phyloP scores from a whole-genome alignment of 495 filamentous ascomycete genomes.

The Hypoxylon rickii region DNA sequence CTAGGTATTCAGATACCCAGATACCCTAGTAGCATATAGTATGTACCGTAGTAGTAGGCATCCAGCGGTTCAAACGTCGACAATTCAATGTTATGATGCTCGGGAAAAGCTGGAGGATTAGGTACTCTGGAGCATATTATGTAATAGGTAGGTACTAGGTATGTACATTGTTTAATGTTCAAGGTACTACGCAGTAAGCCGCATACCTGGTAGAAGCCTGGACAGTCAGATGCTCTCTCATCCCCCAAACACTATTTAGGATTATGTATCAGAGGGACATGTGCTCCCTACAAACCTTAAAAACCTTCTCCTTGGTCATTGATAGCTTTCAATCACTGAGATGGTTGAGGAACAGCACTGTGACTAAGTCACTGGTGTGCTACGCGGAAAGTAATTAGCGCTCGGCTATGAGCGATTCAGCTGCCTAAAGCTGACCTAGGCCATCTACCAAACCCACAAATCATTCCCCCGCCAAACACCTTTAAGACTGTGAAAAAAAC shows the following conservation, averaged over 20 bases:
- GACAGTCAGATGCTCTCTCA: neutral
- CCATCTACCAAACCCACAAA: conserved; percentile 16
- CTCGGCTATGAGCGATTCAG: conserved; percentile 2
- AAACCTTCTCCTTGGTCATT: conserved; percentile 2
- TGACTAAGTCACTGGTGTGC: no score
- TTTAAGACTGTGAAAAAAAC: no score
- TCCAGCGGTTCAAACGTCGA: no score
- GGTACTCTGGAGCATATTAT: no score
- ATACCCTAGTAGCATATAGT: neutral
- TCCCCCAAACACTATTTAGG: conserved; percentile 2
- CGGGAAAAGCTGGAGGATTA: no score
- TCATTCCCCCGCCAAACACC: conserved; percentile 13
- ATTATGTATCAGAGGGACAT: neutral
- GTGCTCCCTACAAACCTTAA: conserved; percentile 6
- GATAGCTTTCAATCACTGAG: no score
- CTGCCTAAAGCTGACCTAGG: conserved; percentile 4
- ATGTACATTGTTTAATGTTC: no score
- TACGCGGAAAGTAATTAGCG: conserved; percentile 12
- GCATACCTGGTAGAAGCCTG: neutral
- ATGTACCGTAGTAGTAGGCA: no score
- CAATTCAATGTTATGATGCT: no score
- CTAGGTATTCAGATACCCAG: no score
- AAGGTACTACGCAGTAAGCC: neutral
- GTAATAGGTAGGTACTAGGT: neutral
- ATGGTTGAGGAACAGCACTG: no score